Conservation (phyloP, 768 basidiomycete genomes). For the Auriscalpium orientale region DNA sequence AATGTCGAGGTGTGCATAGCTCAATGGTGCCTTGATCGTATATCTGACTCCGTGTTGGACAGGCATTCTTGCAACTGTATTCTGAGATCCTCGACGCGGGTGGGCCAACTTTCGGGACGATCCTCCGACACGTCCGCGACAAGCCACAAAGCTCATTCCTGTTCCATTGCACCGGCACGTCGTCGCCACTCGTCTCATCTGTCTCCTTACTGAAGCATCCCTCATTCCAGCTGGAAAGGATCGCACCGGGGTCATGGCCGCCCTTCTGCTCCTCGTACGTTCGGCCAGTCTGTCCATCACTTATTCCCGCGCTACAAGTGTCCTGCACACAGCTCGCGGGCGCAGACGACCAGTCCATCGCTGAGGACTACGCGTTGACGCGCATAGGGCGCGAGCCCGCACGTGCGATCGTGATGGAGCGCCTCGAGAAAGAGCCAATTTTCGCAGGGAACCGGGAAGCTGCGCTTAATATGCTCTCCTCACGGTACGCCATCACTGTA, state of each 20-base stretch:
- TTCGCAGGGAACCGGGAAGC: slow-evolving; percentile 70
- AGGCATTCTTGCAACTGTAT: slow-evolving; percentile 80
- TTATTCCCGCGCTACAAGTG: neutral
- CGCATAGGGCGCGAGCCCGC: slow-evolving; percentile 75
- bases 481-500: slow-evolving; percentile 41
- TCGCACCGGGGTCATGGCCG: slow-evolving; percentile 70
- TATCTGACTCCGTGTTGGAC: neutral
- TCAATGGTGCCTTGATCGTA: neutral
- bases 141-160: slow-evolving; percentile 54
- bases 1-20: slow-evolving; percentile 57
- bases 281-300: neutral
- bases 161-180: slow-evolving; percentile 69
- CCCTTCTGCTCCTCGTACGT: slow-evolving; percentile 59
- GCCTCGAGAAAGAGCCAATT: slow-evolving; percentile 61
- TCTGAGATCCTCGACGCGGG: slow-evolving; percentile 75
- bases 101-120: slow-evolving; percentile 56
- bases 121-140: slow-evolving; percentile 70
- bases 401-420: slow-evolving; percentile 58
- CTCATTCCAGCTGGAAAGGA: slow-evolving; percentile 59
- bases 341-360: slow-evolving; percentile 55
- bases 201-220: slow-evolving; percentile 6
- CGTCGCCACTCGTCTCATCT: neutral
- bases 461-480: slow-evolving; percentile 78
- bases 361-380: slow-evolving; percentile 71
- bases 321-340: slow-evolving; percentile 52